Evolutionary conservation across 345 rosid species (phyloP), one percentile per base, ranked within the genome.

Genomic region (Eucalyptus curtisii): DNA sequence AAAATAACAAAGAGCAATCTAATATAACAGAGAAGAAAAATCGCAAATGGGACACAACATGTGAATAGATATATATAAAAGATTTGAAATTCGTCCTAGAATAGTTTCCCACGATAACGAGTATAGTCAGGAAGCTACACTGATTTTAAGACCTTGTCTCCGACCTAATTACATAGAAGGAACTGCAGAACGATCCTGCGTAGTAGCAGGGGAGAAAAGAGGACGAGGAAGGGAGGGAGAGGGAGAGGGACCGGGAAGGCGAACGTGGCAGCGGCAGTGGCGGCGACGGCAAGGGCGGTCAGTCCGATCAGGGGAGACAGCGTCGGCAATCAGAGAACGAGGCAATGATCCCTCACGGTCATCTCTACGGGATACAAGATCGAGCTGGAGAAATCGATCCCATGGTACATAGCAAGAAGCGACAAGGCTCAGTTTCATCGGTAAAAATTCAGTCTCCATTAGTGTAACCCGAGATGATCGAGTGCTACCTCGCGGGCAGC

Each of bases 361-460:
- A 64, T 64, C 76, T n/a, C 76, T 31, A 15, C 17, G 4, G 76
- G 71, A 64, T 37, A 13, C 64, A 1, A 24, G 64, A 25, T 57
- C 27, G 14, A 57, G 27, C 64, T 57, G 13, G 27, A 57, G 27
- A 25, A 57, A 24, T 30, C 64, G 12, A 13, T 8, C 13, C n/a
- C n/a, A 13, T n/a, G 14, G 30, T 13, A 5, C 22, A 7, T 0
- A 55, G 30, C 61, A 55, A 55, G 61, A 55, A 0, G 61, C 30
- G 30, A 55, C 61, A 0, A 55, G 30, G 64, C 30, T 57, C 64
- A 24, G 30, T 57, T 24, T 57, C 64, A 24, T 57, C 64, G 14
- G 64, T 13, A 25, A 10, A 57, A 10, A 0, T 57, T 24, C 64
- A 19, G 64, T 25, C n/a, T 57, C 13, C 64, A 10, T 57, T 57